Percentiles rank a stretch among this genome's conserved stretches.
These are phyloP conservation scores for Prunus yedoensis DNA, from an alignment of 331 rosid species.

Conservation along the genomic window DNA sequence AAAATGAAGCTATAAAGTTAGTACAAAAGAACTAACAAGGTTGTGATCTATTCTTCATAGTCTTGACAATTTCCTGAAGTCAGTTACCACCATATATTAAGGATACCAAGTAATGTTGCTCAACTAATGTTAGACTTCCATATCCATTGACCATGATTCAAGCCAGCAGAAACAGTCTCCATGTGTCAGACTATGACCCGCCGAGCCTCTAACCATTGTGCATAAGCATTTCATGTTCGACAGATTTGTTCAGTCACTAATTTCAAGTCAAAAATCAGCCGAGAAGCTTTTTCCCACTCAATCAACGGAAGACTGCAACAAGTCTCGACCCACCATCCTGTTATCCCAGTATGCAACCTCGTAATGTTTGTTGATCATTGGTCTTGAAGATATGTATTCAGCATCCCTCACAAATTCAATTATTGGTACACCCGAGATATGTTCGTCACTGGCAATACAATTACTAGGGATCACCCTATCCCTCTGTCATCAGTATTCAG, in stretches of 20 bases:
- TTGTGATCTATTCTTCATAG: background rate
- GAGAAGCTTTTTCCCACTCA: background rate
- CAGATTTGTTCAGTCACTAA: background rate
- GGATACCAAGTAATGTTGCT: background rate
- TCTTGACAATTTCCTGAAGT: background rate
- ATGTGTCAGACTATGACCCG: background rate
- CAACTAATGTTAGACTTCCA: background rate
- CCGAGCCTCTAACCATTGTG: background rate
- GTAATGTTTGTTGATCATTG: background rate
- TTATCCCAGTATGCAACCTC: background rate
- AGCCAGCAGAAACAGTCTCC: background rate
- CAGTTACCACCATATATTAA: background rate
- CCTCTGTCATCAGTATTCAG: background rate
- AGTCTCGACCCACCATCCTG: background rate
- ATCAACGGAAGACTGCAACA: background rate
- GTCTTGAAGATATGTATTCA: background rate
- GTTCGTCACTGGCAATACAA: background rate
- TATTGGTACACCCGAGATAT: background rate
- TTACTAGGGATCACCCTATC: background rate
- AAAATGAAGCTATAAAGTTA: background rate
- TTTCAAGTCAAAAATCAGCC: background rate
- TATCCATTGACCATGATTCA: background rate
- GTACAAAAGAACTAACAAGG: background rate
- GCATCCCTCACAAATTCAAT: background rate
- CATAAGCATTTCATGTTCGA: background rate